Base-by-base conservation (phyloP, 208 protist genomes). In the Leishmania major region DNA sequence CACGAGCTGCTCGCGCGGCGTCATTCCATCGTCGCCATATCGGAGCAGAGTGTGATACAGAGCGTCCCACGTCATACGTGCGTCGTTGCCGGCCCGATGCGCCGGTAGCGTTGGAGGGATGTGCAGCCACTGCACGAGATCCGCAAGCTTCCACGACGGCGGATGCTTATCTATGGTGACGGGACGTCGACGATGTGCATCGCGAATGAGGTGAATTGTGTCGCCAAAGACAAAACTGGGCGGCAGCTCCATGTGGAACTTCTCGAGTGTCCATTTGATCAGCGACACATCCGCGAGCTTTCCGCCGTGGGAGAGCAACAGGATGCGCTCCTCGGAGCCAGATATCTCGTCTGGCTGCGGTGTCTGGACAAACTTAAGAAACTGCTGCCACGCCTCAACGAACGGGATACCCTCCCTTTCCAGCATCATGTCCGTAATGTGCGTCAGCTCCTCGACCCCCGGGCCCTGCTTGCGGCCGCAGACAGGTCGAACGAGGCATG, bases 131-230 rank as follows among this genome's bases (percentile, higher is more conserved):
- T 94, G 90, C 51, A 96, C 91, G 37, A 98, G 75, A 57, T 97
- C 95, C 22, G 22, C 64, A 17, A 97, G 83, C 78, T 90, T 92
- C 94, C 95, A 98, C 66, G 93, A 95, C 5, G 95, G 93, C 0
- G 95, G 95, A 76, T 97, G 93, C 76, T 92, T 95, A 85, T 98
- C 94, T 37, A 91, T 80, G n/a, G 95, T 98, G 28, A 98, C 95
- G 47, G 95, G 94, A 0, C 95, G 94, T 17, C 93, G 92, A 2
- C 94, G 91, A 64, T 98, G 95, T 15, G 92, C 92, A 60, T 98
- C 95, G 22, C 94, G 92, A 77, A 98, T 97, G 19, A 97, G 78
- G 77, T 96, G 91, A 62, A 97, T 93, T 2, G 94, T 97, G 82
- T 98, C 95, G 37, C 93, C 95, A 84, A 98, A 97, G 17, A 97